Base-by-base conservation (phyloP, 208 protist genomes). In the Wallacemonas sp. region DNA sequence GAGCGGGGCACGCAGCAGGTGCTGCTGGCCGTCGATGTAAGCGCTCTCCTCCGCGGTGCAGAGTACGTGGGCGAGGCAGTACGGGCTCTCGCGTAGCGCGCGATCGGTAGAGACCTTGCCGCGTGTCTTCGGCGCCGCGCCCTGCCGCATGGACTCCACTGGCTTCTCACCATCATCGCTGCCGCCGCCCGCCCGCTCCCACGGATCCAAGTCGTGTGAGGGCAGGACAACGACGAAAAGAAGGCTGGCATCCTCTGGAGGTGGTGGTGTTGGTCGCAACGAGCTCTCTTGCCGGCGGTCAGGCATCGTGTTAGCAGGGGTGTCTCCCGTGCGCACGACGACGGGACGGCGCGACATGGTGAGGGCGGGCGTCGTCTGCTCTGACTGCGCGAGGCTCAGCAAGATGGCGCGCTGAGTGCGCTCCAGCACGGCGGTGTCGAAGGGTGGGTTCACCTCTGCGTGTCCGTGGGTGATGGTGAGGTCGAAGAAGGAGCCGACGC, bases 371-470 rank as follows among this genome's bases (percentile, higher is more conserved):
- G 38, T 1, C 9, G 66, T 59, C 13, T 48, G 30, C 58, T 50
- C 60, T 0, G 38, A 37, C 27, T 52, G 12, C 30, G 6, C 15
- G 19, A 91, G 58, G 30, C 66, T 60, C 1, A 39, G 10, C 6
- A 86, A 33, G 10, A 89, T 64, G 30, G 68, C 64, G 33, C 58
- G 58, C 53, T 71, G 66, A 69, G 90, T 81, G 21, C 76, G 66
- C 12, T 75, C 54, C 52, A 97, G 70, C 33, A 94, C 71, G 30
- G 87, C 66, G 0, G 83, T 72, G 46, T 89, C 85, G 65, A 90
- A 97, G 3, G 92, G 92, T 24, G 92, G 92, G 66, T 89, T 87
- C 21, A 87, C 82, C 73, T 97, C 87, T 52, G 83, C 85, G 36
- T 83, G 80, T 17, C 82, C 82, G 26, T 59, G 22, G 13, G 48